Conservation (phyloP, 1,284 basidiomycete genomes). For the Cutaneotrichosporon spelunceum region DNA sequence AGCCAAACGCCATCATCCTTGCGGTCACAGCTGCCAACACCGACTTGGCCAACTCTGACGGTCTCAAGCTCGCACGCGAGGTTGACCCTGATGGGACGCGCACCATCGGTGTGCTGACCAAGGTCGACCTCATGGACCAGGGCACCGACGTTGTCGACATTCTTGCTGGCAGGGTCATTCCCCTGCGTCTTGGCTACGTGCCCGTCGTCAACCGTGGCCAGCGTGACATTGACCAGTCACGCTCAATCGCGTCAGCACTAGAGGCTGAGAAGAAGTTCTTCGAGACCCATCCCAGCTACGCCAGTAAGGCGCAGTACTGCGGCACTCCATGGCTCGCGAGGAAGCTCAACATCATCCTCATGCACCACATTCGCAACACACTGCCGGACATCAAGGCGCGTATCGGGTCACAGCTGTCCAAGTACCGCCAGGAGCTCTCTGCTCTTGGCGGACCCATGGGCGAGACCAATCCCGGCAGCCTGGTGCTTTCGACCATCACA, state of each 20-base stretch:
- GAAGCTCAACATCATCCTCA: constrained; percentile 96
- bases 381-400: constrained; percentile 95
- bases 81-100: constrained; percentile 92
- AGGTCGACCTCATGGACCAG: constrained; percentile 95
- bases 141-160: constrained; percentile 99
- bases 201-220: constrained; percentile 97
- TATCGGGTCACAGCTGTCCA: constrained; percentile 80
- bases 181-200: constrained; percentile 90
- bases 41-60: constrained; percentile 97
- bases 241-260: constrained; percentile 77
- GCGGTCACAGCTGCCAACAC: constrained; percentile 95
- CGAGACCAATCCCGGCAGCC: constrained; percentile 76
- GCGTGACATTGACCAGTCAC: constrained; percentile 86
- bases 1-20: constrained; percentile 76
- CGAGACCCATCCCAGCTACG: constrained; percentile 87
- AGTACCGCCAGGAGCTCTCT: constrained; percentile 78
- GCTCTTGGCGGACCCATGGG: constrained; percentile 83
- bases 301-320: constrained; percentile 90
- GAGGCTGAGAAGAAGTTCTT: constrained; percentile 91
- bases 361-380: constrained; percentile 95
- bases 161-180: constrained; percentile 90
- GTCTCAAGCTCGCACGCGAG: constrained; percentile 91
- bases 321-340: constrained; percentile 96
- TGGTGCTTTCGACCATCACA: constrained; percentile 92
- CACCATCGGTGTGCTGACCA: constrained; percentile 96